These are phyloP conservation scores for Fraxinus baroniana DNA, from an alignment of 305 asterid species.

Conservation along the genomic window DNA sequence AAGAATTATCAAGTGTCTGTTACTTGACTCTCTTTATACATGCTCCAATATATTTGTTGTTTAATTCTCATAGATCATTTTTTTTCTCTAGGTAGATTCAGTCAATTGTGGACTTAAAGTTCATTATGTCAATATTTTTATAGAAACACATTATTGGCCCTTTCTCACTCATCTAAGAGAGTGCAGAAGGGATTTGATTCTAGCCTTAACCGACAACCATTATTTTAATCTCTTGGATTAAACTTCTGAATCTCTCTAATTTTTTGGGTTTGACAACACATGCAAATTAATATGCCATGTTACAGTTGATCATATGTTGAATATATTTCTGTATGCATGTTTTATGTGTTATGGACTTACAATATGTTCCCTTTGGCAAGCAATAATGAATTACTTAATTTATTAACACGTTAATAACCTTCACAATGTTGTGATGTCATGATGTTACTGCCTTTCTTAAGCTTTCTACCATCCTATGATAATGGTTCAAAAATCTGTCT, in stretches of 20 bases:
- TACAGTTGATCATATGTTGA: neutral
- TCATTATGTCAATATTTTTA: neutral
- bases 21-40: constrained; percentile 18
- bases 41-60: constrained; percentile 7
- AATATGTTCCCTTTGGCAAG: neutral
- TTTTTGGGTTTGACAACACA: neutral
- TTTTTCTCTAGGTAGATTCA: constrained; percentile 15
- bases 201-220: neutral
- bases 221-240: neutral
- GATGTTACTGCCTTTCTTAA: neutral
- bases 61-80: constrained; percentile 1
- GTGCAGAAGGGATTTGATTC: neutral
- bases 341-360: neutral
- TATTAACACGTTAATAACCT: neutral
- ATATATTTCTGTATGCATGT: neutral
- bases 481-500: neutral
- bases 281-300: neutral
- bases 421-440: neutral
- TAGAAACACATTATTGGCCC: neutral
- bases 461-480: neutral
- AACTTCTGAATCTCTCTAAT: neutral
- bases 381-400: neutral
- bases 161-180: neutral
- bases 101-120: neutral
- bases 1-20: constrained; percentile 69